A percentile compares a stretch with the other conserved stretches of the same genome.
Conservation (phyloP, 1,139 yeast genomes). For the Meyerozyma smithsonii region DNA sequence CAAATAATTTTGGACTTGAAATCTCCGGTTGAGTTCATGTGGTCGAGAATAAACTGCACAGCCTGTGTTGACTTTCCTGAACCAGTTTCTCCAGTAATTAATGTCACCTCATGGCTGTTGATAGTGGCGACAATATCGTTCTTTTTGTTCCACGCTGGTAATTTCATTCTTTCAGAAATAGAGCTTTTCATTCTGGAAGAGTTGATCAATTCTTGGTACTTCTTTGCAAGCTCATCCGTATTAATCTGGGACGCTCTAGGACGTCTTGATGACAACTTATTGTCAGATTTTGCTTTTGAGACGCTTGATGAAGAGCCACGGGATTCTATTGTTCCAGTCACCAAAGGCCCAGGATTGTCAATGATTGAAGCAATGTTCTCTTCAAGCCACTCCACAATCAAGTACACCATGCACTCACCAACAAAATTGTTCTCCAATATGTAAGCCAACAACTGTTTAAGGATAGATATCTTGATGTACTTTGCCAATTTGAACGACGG, state of each 20-base stretch:
- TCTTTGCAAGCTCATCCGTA: not conserved
- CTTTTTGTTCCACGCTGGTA: constrained; percentile 84
- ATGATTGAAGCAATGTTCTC: constrained; percentile 54
- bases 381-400: constrained; percentile 71
- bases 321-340: constrained; percentile 11
- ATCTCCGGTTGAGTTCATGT: constrained; percentile 42
- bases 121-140: constrained; percentile 53
- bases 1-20: constrained; percentile 64
- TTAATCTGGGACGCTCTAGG: not conserved
- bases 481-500: constrained; percentile 54
- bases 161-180: constrained; percentile 37
- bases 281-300: not conserved
- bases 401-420: constrained; percentile 68
- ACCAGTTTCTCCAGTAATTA: constrained; percentile 96
- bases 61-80: constrained; percentile 93
- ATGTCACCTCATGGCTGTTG: constrained; percentile 55
- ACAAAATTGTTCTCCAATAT: constrained; percentile 37
- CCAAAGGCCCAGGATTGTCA: constrained; percentile 69
- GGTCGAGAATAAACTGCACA: constrained; percentile 82
- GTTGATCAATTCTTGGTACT: constrained; percentile 1
- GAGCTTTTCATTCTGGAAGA: constrained; percentile 25
- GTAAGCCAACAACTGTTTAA: constrained; percentile 43
- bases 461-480: constrained; percentile 65
- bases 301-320: not conserved
- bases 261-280: not conserved